Evolutionary conservation across 345 rosid genomes (phyloP).

Genomic region (Capsella bursapastoris): DNA sequence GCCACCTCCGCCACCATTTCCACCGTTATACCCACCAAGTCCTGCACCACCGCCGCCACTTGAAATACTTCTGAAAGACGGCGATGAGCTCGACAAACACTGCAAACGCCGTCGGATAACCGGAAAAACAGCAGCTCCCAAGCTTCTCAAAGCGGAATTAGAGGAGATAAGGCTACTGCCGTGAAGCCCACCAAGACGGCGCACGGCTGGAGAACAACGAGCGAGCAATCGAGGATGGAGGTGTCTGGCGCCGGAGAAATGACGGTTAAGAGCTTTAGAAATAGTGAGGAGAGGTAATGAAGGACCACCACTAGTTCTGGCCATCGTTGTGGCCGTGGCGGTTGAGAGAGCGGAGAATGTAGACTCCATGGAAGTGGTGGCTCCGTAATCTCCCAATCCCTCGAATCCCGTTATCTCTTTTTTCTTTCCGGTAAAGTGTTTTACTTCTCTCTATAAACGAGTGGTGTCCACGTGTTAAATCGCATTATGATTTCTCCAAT

Average conservation of each 20-base stretch:
- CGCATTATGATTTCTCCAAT: background rate
- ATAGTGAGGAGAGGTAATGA: slow-evolving; percentile 53
- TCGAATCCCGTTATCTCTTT: slow-evolving; percentile 32
- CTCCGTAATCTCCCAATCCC: slow-evolving; percentile 15
- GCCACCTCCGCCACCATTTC: slow-evolving; percentile 54
- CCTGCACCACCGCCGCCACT: slow-evolving; percentile 55
- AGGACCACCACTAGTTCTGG: slow-evolving; percentile 37
- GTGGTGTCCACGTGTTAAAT: slow-evolving; percentile 28
- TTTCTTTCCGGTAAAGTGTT: background rate
- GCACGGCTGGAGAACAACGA: slow-evolving; percentile 40
- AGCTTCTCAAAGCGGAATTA: slow-evolving; percentile 34
- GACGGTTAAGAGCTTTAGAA: slow-evolving; percentile 60
- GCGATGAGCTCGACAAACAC: slow-evolving; percentile 58
- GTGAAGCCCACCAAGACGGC: slow-evolving; percentile 34
- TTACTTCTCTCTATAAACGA: background rate
- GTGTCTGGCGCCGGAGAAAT: slow-evolving; percentile 35
- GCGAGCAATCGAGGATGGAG: slow-evolving; percentile 44
- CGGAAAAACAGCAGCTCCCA: slow-evolving; percentile 43
- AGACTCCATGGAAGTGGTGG: slow-evolving; percentile 53
- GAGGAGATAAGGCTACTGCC: slow-evolving; percentile 9
- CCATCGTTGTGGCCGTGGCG: slow-evolving; percentile 36
- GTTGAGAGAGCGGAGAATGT: slow-evolving; percentile 45
- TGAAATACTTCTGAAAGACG: slow-evolving; percentile 54
- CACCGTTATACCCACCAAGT: slow-evolving; percentile 48
- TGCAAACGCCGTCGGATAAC: slow-evolving; percentile 50